Conservation (phyloP, 305 asterid species). For the Lippia alba region DNA sequence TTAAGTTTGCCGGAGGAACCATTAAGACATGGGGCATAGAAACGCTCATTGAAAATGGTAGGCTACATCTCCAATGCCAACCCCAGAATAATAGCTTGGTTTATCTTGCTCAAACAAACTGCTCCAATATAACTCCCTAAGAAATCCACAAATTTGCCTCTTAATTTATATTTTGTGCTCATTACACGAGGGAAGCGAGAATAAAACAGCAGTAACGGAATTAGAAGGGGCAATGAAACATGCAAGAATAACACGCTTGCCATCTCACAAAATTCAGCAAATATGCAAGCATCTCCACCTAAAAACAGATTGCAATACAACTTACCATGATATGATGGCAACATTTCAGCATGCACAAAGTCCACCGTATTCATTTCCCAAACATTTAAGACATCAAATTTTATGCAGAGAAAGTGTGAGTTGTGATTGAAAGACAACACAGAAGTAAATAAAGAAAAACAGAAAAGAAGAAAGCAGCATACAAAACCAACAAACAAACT, state of each 20-base stretch:
- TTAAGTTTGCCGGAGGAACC: neutral
- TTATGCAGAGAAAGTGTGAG: constrained; percentile 14
- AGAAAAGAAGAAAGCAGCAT: constrained; percentile 3
- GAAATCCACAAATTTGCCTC: neutral
- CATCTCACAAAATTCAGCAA: neutral
- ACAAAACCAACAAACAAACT: neutral
- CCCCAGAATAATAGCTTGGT: neutral
- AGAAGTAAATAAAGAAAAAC: neutral
- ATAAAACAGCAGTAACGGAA: neutral
- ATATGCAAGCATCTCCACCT: neutral
- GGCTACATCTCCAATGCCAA: neutral
- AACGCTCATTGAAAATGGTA: neutral
- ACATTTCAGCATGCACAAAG: constrained; percentile 20
- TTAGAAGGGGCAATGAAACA: neutral
- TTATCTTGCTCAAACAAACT: too few relatives aligned
- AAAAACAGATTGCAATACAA: neutral
- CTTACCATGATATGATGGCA: constrained; percentile 12
- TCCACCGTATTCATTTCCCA: constrained; percentile 12
- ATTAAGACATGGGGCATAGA: too few relatives aligned
- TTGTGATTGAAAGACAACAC: neutral
- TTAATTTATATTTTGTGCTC: neutral
- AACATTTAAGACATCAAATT: neutral
- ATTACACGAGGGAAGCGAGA: neutral
- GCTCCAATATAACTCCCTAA: too few relatives aligned
- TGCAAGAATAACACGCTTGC: neutral